Conservation (phyloP, 495 filamentous ascomycete genomes). For the Pyronema omphalodes region DNA sequence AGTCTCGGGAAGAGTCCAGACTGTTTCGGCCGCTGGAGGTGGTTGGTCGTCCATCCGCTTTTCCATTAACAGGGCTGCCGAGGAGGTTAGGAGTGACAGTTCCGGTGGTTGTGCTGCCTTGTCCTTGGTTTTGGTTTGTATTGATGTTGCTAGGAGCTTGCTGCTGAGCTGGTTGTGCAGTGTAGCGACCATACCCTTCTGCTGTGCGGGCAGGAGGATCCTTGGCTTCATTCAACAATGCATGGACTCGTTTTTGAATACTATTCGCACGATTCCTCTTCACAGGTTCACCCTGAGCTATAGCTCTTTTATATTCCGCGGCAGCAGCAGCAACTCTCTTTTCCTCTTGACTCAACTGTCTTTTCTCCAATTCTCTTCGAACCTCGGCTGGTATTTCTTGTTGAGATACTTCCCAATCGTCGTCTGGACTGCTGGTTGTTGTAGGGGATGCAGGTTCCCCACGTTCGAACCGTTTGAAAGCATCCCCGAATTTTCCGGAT, state of each 20-base stretch:
- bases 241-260: conserved; percentile 82
- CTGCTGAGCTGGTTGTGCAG: conserved; percentile 31
- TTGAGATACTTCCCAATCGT: conserved; percentile 44
- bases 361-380: conserved; percentile 73
- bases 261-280: conserved; percentile 47
- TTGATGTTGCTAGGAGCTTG: background rate
- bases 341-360: conserved; percentile 72
- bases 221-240: conserved; percentile 56
- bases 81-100: too few relatives aligned
- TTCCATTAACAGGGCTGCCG: too few relatives aligned
- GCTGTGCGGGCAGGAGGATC: conserved; percentile 50
- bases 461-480: conserved; percentile 81
- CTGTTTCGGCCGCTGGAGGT: too few relatives aligned
- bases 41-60: too few relatives aligned
- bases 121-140: too few relatives aligned
- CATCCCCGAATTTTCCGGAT: conserved; percentile 81
- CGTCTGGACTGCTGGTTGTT: conserved; percentile 44
- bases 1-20: too few relatives aligned
- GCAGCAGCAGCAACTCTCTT: conserved; percentile 77
- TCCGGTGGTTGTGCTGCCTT: too few relatives aligned
- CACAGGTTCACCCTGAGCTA: conserved; percentile 36
- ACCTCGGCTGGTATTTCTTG: conserved; percentile 71
- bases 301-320: conserved; percentile 68
- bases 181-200: conserved; percentile 73
- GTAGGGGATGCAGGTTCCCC: conserved; percentile 28